Base-by-base conservation (phyloP, 768 basidiomycete genomes). In the Plicaturopsis crispa region DNA sequence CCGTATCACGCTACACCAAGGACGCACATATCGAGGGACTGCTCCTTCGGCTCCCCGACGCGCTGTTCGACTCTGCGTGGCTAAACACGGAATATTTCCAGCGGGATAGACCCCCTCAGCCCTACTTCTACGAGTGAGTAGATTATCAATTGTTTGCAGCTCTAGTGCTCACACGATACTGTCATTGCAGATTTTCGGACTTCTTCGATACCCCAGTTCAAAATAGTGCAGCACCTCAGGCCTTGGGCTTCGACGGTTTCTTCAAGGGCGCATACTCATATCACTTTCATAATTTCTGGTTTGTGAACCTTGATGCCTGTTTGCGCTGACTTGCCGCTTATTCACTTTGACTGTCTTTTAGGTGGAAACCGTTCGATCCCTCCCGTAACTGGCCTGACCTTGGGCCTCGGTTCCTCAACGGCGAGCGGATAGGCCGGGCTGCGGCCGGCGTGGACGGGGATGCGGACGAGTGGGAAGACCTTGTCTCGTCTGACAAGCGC, bases 341-440 rank as follows among this genome's bases (percentile, higher is more conserved):
- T 47, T 22, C 33, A 21, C 12, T 28, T 30, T 30, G 17, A 19
- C 19, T 35, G 18, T 18, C 13, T 14, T 14, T 26, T 47, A 93
- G 92, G 92, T 96, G 94, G 94, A 81, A 84, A 46, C 87, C 93
- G 4, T 96, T 97, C 49, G 94, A 99, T 59, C 73, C 86, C 1
- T 61, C 76, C 6, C 80, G 93, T n/a, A 93, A 98, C 56, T 97
- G 81, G 79, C 94, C 94, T 2, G 94, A 97, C 54, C 73, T 98
- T 19, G 94, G 94, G 2, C 64, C 73, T 8, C 75, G 71, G 13
- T 97, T 97, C 57, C 65, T 66, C 16, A 73, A 74, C 10, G 84
- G 83, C 23, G 93, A 97, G 63, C 72, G 70, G 36, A 62, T 67
- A 30, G 80, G 80, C 6, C 80, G 84, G 5, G 50, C 45, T 31